A percentile compares a stretch with the other conserved stretches of the same genome.
phyloP scores from a whole-genome alignment of 2,329 filamentous ascomycete genomes.

The Neonectria punicea region DNA sequence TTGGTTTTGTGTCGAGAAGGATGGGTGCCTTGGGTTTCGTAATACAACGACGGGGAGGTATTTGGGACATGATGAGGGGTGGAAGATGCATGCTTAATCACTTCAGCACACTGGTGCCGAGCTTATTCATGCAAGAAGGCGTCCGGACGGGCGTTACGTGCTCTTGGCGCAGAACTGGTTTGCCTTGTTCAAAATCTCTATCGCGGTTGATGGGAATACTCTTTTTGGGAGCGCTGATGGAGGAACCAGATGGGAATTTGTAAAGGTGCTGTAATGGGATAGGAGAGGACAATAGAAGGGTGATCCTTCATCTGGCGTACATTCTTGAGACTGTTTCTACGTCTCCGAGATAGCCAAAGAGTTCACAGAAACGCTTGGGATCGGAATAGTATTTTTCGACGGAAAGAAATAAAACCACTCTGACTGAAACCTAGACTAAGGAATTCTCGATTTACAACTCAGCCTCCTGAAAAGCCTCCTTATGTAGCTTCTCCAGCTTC shows the following conservation, averaged over 20 bases:
- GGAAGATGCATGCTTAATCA: not conserved
- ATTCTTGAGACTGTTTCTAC: not conserved
- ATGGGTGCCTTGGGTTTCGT: not conserved
- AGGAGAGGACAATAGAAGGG: not conserved
- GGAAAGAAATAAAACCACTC: not conserved
- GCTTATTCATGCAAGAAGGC: not conserved
- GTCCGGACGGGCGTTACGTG: not conserved
- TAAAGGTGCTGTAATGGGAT: not conserved
- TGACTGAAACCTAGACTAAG: not conserved
- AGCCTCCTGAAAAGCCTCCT: not conserved
- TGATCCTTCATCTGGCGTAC: not conserved
- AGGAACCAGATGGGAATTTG: not conserved
- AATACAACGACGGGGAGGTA: not conserved
- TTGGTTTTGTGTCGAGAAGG: not conserved
- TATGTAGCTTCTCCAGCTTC: not conserved
- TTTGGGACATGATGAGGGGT: not conserved
- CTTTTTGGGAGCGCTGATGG: not conserved
- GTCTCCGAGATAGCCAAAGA: not conserved
- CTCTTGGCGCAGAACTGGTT: not conserved
- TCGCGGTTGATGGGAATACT: not conserved
- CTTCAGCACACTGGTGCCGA: not conserved
- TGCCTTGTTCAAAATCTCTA: not conserved
- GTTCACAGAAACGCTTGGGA: not conserved
- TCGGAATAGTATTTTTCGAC: not conserved
- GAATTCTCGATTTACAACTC: not conserved